Percentiles rank a stretch among this genome's conserved stretches.
phyloP scores from a whole-genome alignment of 768 basidiomycete species.

The Coprinopsis cinerea region DNA sequence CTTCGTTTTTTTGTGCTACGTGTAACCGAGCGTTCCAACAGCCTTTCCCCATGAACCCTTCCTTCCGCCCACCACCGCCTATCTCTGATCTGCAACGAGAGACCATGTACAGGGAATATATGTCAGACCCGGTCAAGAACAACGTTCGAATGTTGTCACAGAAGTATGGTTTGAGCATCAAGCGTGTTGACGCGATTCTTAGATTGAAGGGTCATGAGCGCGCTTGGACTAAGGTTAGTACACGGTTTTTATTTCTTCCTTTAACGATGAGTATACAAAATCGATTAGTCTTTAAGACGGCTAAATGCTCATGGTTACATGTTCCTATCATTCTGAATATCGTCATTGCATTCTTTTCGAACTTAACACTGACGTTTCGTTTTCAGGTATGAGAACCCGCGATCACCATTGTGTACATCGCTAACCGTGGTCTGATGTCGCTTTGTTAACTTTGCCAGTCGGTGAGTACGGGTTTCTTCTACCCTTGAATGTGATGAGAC shows the following conservation, averaged over 20 bases:
- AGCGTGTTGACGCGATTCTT: constrained; percentile 79
- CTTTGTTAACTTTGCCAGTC: constrained; percentile 23
- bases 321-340: constrained; percentile 23
- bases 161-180: constrained; percentile 60
- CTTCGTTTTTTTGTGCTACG: constrained; percentile 10
- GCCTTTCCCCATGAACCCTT: constrained; percentile 85
- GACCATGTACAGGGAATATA: constrained; percentile 54
- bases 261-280: constrained; percentile 49
- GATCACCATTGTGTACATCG: too few relatives aligned
- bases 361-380: constrained; percentile 15
- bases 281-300: constrained; percentile 97
- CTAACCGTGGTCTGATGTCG: background rate
- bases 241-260: constrained; percentile 6
- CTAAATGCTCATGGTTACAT: constrained; percentile 56
- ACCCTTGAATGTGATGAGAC: constrained; percentile 42
- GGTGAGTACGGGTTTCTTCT: constrained; percentile 26
- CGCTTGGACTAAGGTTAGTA: constrained; percentile 64
- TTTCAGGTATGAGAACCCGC: constrained; percentile 9
- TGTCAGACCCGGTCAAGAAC: constrained; percentile 50
- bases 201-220: constrained; percentile 75
- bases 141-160: constrained; percentile 56
- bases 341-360: constrained; percentile 8
- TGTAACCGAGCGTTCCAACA: constrained; percentile 22
- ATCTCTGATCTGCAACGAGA: constrained; percentile 56
- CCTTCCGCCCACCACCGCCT: constrained; percentile 77